Base-by-base conservation (phyloP, 192 early-diverging fungal species). In the Coemansia sp. region DNA sequence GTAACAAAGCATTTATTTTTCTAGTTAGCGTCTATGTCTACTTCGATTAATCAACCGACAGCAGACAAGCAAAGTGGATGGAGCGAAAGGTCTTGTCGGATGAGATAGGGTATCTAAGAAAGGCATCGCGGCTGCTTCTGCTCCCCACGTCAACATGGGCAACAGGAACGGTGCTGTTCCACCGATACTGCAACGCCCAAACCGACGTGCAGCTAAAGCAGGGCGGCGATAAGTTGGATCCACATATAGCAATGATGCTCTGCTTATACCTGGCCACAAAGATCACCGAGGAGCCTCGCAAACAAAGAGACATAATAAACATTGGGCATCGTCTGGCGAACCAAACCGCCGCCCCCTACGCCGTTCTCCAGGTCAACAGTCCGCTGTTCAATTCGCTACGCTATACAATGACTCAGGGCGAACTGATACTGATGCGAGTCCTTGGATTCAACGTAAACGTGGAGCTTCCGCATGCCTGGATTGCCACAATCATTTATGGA, bases 181-280 rank as follows among this genome's bases (percentile, higher is more conserved):
- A 71, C 34, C 61, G 74, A 17, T 76, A 76, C 35, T 64, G 74
- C n/a, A 33, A 36, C 9, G 58, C 40, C 38, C 20, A 57, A 9
- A 57, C 5, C 22, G 41, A 59, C 5, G 25, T n/a, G 23, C 5
- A 23, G 11, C 56, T 38, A 52, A 5, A 15, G 9, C 10, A 54
- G 19, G 25, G 45, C 25, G 50, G 3, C 1, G 11, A 61, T 9
- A 50, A 55, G 23, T 36, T 64, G 29, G 48, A 66, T 55, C 36
- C 61, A 23, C 74, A 65, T 4, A 59, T 77, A 8, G 60, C 59
- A 11, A 63, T 77, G 46, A 58, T 77, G 42, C 48, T 71, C 2
- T 77, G 75, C 42, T 32, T 77, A 9, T 77, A 71, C n/a, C 66
- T 77, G 22, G 70, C 75, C 5, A 68, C 75, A 9, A 77, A 77